phyloP scores from a whole-genome alignment of 495 filamentous ascomycete genomes.

The Schizothecium vesticola region DNA sequence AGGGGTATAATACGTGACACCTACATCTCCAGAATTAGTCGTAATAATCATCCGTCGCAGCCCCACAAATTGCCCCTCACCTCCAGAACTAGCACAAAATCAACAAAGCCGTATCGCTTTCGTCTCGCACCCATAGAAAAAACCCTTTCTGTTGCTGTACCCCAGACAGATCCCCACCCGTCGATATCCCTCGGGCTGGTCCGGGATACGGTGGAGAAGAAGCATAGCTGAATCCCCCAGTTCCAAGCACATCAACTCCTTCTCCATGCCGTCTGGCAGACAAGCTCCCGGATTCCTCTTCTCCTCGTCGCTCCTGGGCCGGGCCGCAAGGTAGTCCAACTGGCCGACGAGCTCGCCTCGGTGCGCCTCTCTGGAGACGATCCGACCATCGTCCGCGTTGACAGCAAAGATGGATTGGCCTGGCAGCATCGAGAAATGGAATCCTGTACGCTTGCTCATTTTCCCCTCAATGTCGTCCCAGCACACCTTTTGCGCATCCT shows the following conservation, averaged over 20 bases:
- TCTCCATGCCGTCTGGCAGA: constrained; percentile 23
- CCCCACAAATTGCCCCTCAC: not conserved
- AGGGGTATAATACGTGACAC: not conserved
- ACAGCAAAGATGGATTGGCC: constrained; percentile 20
- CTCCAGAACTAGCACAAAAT: not conserved
- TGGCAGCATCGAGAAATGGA: constrained; percentile 21
- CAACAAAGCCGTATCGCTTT: constrained; percentile 17
- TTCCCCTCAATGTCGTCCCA: constrained; percentile 23
- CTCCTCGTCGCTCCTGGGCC: not conserved
- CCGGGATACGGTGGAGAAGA: constrained; percentile 16
- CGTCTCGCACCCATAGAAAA: constrained; percentile 28
- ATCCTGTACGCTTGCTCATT: constrained; percentile 10
- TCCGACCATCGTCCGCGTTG: constrained; percentile 17
- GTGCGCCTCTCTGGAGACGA: constrained; percentile 27
- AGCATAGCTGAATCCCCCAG: constrained; percentile 32
- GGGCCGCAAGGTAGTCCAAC: constrained; percentile 21
- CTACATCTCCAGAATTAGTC: not conserved
- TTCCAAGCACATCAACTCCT: constrained; percentile 26
- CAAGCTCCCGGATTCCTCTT: not conserved
- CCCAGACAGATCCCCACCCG: constrained; percentile 26
- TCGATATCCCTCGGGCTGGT: constrained; percentile 10
- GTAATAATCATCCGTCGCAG: not conserved
- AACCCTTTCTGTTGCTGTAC: constrained; percentile 23
- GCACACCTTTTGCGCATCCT: constrained; percentile 8
- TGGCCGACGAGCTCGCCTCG: constrained; percentile 28